phyloP scores from a whole-genome alignment of 2,329 filamentous ascomycete genomes.

The Botryosphaeria dothidea region DNA sequence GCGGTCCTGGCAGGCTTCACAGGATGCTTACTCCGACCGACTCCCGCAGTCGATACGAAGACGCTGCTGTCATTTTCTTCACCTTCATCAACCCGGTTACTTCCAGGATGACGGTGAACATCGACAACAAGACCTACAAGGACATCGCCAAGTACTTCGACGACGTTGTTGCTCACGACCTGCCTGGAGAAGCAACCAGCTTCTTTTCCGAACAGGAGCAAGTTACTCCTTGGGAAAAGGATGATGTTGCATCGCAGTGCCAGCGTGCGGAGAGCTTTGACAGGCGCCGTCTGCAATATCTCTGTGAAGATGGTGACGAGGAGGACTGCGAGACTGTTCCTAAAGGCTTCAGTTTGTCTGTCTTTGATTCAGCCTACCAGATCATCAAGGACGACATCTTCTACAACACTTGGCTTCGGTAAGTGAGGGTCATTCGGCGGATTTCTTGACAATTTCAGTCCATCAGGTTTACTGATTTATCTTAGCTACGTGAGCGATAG shows the following conservation, averaged over 20 bases:
- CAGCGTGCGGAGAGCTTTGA: not conserved
- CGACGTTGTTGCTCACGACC: not conserved
- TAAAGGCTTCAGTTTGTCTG: slow-evolving; percentile 47
- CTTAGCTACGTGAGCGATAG: slow-evolving; percentile 4
- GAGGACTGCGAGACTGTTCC: slow-evolving; percentile 39
- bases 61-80: slow-evolving; percentile 62
- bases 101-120: slow-evolving; percentile 68
- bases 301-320: not conserved
- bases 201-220: slow-evolving; percentile 1
- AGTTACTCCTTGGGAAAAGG: slow-evolving; percentile 13
- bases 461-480: not conserved
- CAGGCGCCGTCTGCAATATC: not conserved
- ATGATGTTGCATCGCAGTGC: not conserved
- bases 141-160: slow-evolving; percentile 10
- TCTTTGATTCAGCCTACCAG: slow-evolving; percentile 62
- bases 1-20: slow-evolving; percentile 22
- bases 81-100: slow-evolving; percentile 62
- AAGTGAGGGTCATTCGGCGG: not conserved
- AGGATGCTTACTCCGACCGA: slow-evolving; percentile 20
- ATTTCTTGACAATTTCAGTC: not conserved
- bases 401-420: slow-evolving; percentile 68
- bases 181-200: not conserved
- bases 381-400: slow-evolving; percentile 67
- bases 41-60: slow-evolving; percentile 52
- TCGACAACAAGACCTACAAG: slow-evolving; percentile 42